phyloP scores from a whole-genome alignment of 2,329 filamentous ascomycete genomes.

The Exophiala calicioides region DNA sequence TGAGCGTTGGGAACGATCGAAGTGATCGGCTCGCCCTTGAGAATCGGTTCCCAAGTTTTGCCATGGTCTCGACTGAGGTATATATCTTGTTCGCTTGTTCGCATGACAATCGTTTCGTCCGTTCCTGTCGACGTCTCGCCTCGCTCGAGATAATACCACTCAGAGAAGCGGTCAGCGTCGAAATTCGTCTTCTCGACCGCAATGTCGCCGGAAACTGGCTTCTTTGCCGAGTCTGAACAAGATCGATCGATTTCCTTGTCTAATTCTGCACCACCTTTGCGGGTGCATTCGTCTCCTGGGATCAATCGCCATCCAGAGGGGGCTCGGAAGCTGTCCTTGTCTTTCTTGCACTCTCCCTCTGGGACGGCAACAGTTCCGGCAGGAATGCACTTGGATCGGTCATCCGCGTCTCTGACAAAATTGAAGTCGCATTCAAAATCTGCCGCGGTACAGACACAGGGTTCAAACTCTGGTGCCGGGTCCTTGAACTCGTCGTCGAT shows the following conservation, averaged over 20 bases:
- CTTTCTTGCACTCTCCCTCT: constrained; percentile 70
- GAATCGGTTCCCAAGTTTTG: constrained; percentile 74
- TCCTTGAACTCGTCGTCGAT: constrained; percentile 83
- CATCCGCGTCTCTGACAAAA: constrained; percentile 65
- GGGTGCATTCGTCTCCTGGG: constrained; percentile 74
- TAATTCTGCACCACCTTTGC: constrained; percentile 62
- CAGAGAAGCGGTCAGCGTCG: constrained; percentile 55
- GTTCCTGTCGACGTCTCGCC: constrained; percentile 62
- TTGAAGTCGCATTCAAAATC: constrained; percentile 99
- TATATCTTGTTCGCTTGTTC: constrained; percentile 60
- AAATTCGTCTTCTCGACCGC: constrained; percentile 63
- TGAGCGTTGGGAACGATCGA: constrained; percentile 75
- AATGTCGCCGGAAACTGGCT: constrained; percentile 66
- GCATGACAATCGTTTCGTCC: constrained; percentile 73
- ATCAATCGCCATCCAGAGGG: constrained; percentile 91
- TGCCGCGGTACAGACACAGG: constrained; percentile 76
- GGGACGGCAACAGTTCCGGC: constrained; percentile 65
- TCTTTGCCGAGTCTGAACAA: constrained; percentile 65
- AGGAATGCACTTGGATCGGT: constrained; percentile 68
- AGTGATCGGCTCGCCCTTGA: constrained; percentile 69
- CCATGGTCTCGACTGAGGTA: constrained; percentile 83
- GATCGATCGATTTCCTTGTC: constrained; percentile 72
- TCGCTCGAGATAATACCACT: constrained; percentile 77
- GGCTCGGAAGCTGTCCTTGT: constrained; percentile 74
- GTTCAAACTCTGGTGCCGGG: constrained; percentile 66